phyloP scores from a whole-genome alignment of 169 alveolate species.

The Eimeria falciformis region DNA sequence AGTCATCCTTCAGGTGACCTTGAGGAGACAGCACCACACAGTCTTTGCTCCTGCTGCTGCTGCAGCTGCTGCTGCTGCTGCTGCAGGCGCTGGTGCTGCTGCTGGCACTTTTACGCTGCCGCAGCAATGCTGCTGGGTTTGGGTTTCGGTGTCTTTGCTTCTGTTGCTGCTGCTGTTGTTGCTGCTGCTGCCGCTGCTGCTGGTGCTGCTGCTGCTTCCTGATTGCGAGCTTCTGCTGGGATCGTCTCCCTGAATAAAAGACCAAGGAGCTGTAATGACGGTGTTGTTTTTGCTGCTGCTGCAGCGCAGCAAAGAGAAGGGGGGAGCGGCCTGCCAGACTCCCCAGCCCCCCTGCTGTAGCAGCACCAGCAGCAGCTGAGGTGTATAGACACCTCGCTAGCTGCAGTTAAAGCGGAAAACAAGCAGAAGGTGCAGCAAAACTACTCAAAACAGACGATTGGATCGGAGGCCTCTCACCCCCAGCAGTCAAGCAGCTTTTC shows the following conservation, averaged over 20 bases:
- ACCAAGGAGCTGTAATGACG: not conserved
- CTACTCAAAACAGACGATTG: not conserved
- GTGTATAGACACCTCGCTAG: too few relatives aligned
- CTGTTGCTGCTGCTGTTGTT: constrained; percentile 13
- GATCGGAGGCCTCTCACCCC: too few relatives aligned
- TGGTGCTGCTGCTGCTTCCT: not conserved
- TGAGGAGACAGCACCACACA: not conserved
- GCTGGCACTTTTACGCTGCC: not conserved
- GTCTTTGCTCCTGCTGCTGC: not conserved
- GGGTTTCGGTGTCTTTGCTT: not conserved
- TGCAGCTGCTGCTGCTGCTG: constrained; percentile 36
- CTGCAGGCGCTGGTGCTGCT: not conserved
- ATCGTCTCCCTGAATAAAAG: too few relatives aligned
- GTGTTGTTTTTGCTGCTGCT: not conserved
- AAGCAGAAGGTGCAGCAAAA: not conserved
- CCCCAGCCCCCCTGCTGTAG: too few relatives aligned
- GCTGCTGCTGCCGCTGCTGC: not conserved
- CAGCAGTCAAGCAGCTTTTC: not conserved
- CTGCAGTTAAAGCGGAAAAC: not conserved
- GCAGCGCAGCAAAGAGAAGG: too few relatives aligned
- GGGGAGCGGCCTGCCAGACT: too few relatives aligned
- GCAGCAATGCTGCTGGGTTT: not conserved
- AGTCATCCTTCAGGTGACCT: not conserved
- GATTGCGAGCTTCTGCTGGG: too few relatives aligned
- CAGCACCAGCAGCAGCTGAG: too few relatives aligned